Conservation (phyloP, 2,329 filamentous ascomycete species). For the Fusarium kyushuense region DNA sequence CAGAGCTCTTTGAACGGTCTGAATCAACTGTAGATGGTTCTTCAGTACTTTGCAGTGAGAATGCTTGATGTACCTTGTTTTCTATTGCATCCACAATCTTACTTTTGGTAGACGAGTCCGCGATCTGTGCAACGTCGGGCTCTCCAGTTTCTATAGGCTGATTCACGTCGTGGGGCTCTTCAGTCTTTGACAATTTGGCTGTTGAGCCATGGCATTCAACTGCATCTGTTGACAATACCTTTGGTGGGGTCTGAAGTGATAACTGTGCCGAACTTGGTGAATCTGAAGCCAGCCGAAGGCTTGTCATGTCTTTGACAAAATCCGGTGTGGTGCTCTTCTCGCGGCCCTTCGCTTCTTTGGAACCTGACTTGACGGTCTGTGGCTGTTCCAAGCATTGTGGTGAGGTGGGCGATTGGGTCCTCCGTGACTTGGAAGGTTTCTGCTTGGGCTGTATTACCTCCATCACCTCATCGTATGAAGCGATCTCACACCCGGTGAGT, state of each 20-base stretch:
- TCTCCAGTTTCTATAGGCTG: not conserved
- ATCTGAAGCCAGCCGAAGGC: constrained; percentile 49
- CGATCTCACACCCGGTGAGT: constrained; percentile 77
- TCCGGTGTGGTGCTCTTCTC: constrained; percentile 47
- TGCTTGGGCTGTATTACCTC: constrained; percentile 43
- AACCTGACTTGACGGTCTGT: constrained; percentile 10
- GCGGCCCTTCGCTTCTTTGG: constrained; percentile 23
- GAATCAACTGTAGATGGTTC: not conserved
- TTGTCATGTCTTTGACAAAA: constrained; percentile 51
- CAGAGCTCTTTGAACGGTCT: not conserved
- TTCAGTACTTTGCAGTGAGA: constrained; percentile 4
- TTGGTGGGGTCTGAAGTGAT: constrained; percentile 39
- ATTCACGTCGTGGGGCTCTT: constrained; percentile 28
- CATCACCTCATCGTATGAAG: constrained; percentile 71
- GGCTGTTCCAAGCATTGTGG: constrained; percentile 22
- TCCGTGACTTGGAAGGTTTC: constrained; percentile 17
- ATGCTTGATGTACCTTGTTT: constrained; percentile 5
- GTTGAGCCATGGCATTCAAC: constrained; percentile 32
- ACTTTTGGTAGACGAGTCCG: constrained; percentile 28
- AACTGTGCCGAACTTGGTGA: constrained; percentile 38
- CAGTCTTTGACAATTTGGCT: constrained; percentile 26
- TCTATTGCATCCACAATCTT: not conserved
- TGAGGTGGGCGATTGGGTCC: constrained; percentile 13
- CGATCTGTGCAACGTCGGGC: not conserved
- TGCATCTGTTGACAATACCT: constrained; percentile 37